Base-by-base conservation (phyloP, 129 eudicot genomes). In the Flaveria sonorensis region DNA sequence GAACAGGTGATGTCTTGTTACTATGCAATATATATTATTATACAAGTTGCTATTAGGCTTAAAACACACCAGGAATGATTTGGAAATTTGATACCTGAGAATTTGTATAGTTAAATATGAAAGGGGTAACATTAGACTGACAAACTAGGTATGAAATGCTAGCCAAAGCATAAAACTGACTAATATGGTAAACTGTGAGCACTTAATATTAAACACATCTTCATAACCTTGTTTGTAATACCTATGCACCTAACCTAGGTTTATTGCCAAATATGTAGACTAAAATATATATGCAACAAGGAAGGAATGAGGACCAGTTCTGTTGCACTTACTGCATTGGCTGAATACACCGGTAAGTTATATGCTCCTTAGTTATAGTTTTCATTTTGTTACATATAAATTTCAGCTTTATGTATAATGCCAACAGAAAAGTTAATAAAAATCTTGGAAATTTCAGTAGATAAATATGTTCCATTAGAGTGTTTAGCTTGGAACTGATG, bases 301-400 rank as follows among this genome's bases (percentile, higher is more conserved):
- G 98, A 93, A 85, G 88, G 92, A 74, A 81, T 89, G 87, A 87
- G 86, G 85, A 81, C 96, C n/a, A 89, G 87, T 79, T 93, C 98
- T 69, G 76, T 91, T 51, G 91, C 97, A 73, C 92, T 93, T 51
- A 79, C 97, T 71, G 93, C 96, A 59, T 85, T 93, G 68, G 97
- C 98, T 32, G 93, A 87, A 81, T 89, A 89, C 83, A 91, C 98
- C 2, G 98, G 98, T 89, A 75, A 77, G 85, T 80, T 56, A 18
- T 11, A 45, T 66, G 61, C 32, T 18, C 23, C 18, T 60, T 20
- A 18, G 26, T 67, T 68, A 75, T 45, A 15, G 12, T 9, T 23
- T 43, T 64, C 52, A 50, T 52, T 10, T 14, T 20, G 55, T 21
- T 4, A 56, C 24, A 40, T 57, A 6, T 36, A 19, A 30, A 7